Conservation (phyloP, 1,284 basidiomycete genomes). For the Hortiboletus rubellus region DNA sequence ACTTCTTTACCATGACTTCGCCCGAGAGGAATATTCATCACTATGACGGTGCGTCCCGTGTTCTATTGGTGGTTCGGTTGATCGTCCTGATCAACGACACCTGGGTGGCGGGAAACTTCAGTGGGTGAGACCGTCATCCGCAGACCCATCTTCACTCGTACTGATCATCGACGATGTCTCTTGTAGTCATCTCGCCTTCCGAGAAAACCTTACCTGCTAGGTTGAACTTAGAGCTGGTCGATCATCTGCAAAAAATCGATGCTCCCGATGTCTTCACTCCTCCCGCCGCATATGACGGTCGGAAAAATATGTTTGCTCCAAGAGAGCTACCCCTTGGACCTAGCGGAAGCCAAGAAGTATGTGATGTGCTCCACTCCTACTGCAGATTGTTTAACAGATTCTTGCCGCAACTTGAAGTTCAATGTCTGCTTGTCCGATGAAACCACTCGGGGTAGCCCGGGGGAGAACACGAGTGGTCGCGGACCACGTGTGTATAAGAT, state of each 20-base stretch:
- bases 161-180: constrained; percentile 15
- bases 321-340: constrained; percentile 57
- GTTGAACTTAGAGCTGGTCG: constrained; percentile 67
- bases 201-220: constrained; percentile 66
- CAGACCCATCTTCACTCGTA: background rate
- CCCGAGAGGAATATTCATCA: constrained; percentile 65
- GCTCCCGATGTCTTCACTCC: constrained; percentile 64
- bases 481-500: constrained; percentile 64
- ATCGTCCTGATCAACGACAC: constrained; percentile 21
- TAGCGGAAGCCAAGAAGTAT: constrained; percentile 46
- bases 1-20: constrained; percentile 62
- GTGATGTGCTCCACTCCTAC: constrained; percentile 18
- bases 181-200: constrained; percentile 57
- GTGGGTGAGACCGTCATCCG: constrained; percentile 51
- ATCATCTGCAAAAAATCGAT: constrained; percentile 53
- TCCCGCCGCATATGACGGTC: constrained; percentile 69
- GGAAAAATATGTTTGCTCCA: constrained; percentile 72
- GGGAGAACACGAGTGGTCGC: constrained; percentile 37
- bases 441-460: constrained; percentile 36
- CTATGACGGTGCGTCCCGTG: constrained; percentile 63
- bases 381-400: background rate
- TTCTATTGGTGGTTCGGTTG: constrained; percentile 1
- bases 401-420: constrained; percentile 46
- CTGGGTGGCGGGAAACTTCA: constrained; percentile 26
- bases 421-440: constrained; percentile 53